phyloP scores from a whole-genome alignment of 202 grass and related monocot species.

The Alloteropsis angusta region DNA sequence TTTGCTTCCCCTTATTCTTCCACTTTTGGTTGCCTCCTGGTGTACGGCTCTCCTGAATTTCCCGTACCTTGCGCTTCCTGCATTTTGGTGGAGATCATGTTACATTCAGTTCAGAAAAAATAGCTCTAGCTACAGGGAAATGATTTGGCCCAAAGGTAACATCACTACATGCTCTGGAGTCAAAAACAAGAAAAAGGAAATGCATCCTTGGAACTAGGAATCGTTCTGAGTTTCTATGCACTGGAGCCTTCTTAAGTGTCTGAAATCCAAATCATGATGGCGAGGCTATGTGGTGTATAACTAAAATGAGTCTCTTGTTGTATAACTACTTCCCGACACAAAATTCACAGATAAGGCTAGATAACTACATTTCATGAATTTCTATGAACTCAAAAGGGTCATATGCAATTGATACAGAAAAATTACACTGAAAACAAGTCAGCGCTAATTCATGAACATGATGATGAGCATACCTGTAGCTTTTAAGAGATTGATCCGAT shows the following conservation, averaged over 20 bases:
- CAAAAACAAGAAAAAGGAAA: background rate
- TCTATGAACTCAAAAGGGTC: background rate
- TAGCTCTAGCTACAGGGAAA: background rate
- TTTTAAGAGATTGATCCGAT: constrained; percentile 50
- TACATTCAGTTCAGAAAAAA: background rate
- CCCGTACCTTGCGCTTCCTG: constrained; percentile 57
- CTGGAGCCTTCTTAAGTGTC: background rate
- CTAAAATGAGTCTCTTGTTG: background rate
- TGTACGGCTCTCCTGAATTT: constrained; percentile 41
- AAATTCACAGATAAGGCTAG: background rate
- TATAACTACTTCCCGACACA: background rate
- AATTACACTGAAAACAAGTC: background rate
- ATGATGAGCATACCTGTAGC: constrained; percentile 58
- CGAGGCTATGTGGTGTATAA: background rate
- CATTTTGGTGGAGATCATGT: constrained; percentile 2
- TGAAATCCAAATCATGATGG: background rate
- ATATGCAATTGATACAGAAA: constrained; percentile 10
- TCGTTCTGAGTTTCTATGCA: background rate
- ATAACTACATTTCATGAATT: background rate
- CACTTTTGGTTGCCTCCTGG: constrained; percentile 53
- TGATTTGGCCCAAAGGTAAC: background rate
- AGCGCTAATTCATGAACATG: background rate
- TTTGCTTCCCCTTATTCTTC: constrained; percentile 59
- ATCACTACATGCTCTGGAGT: background rate
- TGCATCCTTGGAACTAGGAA: background rate